A percentile compares a stretch with the other conserved stretches of the same genome.
phyloP scores from a whole-genome alignment of 2,329 filamentous ascomycete species.

The Amylocarpus encephaloides region DNA sequence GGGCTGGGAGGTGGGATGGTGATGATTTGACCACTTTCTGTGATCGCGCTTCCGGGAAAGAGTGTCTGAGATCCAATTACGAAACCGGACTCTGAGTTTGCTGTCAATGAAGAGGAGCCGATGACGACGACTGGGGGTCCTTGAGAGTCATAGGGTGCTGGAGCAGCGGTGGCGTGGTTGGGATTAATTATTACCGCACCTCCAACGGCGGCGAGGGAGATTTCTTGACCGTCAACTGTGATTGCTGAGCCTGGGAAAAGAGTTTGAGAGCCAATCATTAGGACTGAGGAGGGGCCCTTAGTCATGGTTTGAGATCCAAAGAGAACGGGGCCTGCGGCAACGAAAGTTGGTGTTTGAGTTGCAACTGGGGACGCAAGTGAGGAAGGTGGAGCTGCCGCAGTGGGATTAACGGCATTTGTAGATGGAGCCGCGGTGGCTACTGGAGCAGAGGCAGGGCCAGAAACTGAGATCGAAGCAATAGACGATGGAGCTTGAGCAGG shows the following conservation, averaged over 20 bases:
- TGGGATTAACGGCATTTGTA: not conserved
- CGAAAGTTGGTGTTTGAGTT: slow-evolving; percentile 4
- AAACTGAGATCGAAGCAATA: not conserved
- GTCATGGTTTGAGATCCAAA: slow-evolving; percentile 20
- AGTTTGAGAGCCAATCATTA: slow-evolving; percentile 24
- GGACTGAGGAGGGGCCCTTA: slow-evolving; percentile 12
- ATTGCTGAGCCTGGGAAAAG: slow-evolving; percentile 21
- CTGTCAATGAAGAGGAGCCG: slow-evolving; percentile 19
- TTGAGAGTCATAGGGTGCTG: slow-evolving; percentile 3
- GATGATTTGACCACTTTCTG: slow-evolving; percentile 12
- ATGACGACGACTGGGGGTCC: slow-evolving; percentile 15
- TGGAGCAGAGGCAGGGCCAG: not conserved
- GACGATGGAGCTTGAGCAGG: not conserved
- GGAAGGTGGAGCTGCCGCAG: not conserved
- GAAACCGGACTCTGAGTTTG: slow-evolving; percentile 13
- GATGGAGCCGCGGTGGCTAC: not conserved
- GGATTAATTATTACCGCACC: slow-evolving; percentile 21
- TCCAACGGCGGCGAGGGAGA: slow-evolving; percentile 19
- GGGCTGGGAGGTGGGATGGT: slow-evolving; percentile 12
- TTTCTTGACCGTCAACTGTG: slow-evolving; percentile 19
- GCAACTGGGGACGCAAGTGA: not conserved
- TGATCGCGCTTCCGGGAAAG: slow-evolving; percentile 12
- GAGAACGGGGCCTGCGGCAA: slow-evolving; percentile 14
- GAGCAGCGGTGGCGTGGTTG: slow-evolving; percentile 3
- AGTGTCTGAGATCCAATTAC: slow-evolving; percentile 18